Evolutionary conservation across 805 yeast species (phyloP).

Genomic region (Cyberlindnera nakhonratchasimensis): DNA sequence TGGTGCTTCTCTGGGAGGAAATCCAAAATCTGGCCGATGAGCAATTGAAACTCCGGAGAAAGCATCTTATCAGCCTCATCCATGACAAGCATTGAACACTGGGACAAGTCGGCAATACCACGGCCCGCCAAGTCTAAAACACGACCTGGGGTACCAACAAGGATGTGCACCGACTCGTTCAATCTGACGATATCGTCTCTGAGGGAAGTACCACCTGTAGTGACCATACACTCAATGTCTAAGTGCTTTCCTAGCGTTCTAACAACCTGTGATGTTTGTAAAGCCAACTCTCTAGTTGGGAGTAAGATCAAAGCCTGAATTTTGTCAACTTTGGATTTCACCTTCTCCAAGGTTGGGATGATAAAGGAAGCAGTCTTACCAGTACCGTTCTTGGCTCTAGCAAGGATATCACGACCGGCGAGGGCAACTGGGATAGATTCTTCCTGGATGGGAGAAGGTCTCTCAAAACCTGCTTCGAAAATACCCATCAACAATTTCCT

Average conservation of each 20-base stretch:
- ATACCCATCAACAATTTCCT: conserved; percentile 97
- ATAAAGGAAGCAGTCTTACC: conserved; percentile 98
- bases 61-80: conserved; percentile 99
- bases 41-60: conserved; percentile 80
- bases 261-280: conserved; percentile 96
- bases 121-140: conserved; percentile 91
- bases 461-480: conserved; percentile 97
- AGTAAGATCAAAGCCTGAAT: conserved; percentile 92
- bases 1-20: conserved; percentile 81
- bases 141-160: conserved; percentile 98
- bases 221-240: conserved; percentile 91
- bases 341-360: conserved; percentile 86
- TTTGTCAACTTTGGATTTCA: conserved; percentile 77
- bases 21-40: conserved; percentile 80
- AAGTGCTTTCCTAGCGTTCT: conserved; percentile 93
- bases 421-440: conserved; percentile 95
- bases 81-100: conserved; percentile 88
- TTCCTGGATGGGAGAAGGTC: conserved; percentile 97
- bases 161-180: conserved; percentile 86
- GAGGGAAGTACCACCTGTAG: conserved; percentile 95
- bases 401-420: conserved; percentile 92
- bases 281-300: conserved; percentile 96
- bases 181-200: conserved; percentile 93
- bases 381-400: conserved; percentile 97
- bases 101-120: conserved; percentile 79